Base-by-base conservation (phyloP, 2,329 filamentous ascomycete species). In the Knoxdaviesia capensis region DNA sequence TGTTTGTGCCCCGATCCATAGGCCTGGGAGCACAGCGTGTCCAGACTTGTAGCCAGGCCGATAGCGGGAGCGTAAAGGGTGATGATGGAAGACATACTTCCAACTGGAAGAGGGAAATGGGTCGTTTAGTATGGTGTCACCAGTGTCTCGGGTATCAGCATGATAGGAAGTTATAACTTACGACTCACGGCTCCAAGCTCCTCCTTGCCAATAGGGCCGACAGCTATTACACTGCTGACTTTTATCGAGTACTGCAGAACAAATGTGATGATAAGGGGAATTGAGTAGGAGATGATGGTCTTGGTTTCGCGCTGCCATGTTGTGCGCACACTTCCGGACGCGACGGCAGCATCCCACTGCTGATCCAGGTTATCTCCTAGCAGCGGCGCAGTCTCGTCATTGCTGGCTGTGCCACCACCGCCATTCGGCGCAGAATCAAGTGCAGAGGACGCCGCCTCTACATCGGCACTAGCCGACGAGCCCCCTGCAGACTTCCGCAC, bases 11-110 rank as follows among this genome's bases (percentile, higher is more conserved):
- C 88, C 1, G 83, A 92, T 3, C 90, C 88, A 54, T 92, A 96
- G 1, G 90, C 88, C 58, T 96, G 88, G 0, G 88, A 75, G 56
- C 88, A 94, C 3, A 96, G 74, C 0, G 88, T 96, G 59, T 96
- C 88, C 34, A 96, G 66, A 48, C 80, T 84, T 5, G 88, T 96
- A 1, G 86, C 80, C 9, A 96, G 68, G n/a, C 86, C 81, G 53
- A 86, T 80, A 53, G 83, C 80, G 10, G 83, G 74, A 0, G 79
- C 80, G 51, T 81, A 78, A 44, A 80, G 83, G 9, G 73, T 81
- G 50, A 90, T 87, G 48, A 76, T 84, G 31, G 78, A 78, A 2
- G 80, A 83, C 82, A 88, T 88, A 51, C 77, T 77, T 46, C 62
- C 61, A 50, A 65, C 56, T 57, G 1, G 10, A 20, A 6, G 29